Base-by-base conservation (phyloP, 306 rosid species). In the Bauhinia variegata region DNA sequence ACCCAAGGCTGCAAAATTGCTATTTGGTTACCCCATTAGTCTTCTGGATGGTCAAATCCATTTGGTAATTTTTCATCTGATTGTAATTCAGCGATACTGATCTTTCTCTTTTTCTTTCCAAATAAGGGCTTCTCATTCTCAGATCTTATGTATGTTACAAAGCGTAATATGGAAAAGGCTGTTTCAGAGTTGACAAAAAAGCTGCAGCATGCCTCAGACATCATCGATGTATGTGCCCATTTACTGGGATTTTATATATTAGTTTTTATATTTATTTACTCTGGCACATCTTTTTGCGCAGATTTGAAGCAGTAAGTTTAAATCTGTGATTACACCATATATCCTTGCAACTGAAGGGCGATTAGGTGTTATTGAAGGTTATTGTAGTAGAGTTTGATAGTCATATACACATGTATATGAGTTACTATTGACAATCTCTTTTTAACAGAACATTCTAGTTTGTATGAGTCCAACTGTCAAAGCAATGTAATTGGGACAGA, bases 141-240 rank as follows among this genome's bases (percentile, higher is more conserved):
- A 1, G 95, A 88, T 83, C 85, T 95, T 59, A 90, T 95, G 99
- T 95, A 90, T 34, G 99, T 95, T 59, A 90, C 99, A 54, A 95
- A 88, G 77, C 89, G 82, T 36, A 85, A 67, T 62, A 90, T 95
- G 99, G 88, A 89, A 39, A 83, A 33, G 66, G 99, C 97, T 79
- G 97, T 95, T 68, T 61, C 85, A 54, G 91, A 87, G 76, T 81
- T 95, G 82, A 83, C 89, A 16, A 91, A 88, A 57, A 87, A 87
- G 81, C 79, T 95, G 81, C 95, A 91, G 76, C 85, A 76, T 64
- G 96, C 88, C 50, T 75, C 91, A 17, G 99, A 90, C 49, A 87
- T 87, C 66, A 86, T 95, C 73, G 95, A 86, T 63, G 99, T 95
- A 85, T 62, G 97, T 86, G 63, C 68, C 42, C 54, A 8, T 63